A percentile compares a stretch with the other conserved stretches of the same genome.
Evolutionary conservation across 768 basidiomycete genomes (phyloP).

Genomic region (Leccinum sublutescens): DNA sequence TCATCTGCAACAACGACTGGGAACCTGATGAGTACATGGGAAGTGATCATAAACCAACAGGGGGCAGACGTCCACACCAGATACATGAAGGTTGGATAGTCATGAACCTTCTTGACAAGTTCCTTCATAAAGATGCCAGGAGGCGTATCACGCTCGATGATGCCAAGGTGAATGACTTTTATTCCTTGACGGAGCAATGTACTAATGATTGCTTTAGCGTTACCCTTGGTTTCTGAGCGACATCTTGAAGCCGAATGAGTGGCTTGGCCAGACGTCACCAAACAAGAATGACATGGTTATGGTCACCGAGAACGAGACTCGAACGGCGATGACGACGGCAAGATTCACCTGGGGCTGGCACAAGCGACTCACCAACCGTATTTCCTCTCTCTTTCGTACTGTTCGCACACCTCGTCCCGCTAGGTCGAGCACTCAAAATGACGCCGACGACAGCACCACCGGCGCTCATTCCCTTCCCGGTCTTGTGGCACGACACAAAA

Average conservation of each 20-base stretch:
- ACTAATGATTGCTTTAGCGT: conserved; percentile 37
- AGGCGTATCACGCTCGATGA: conserved; percentile 75
- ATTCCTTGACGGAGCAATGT: not conserved
- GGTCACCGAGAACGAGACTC: conserved; percentile 76
- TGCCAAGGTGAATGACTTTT: conserved; percentile 62
- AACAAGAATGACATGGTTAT: conserved; percentile 47
- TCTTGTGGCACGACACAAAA: conserved; percentile 27
- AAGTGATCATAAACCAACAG: conserved; percentile 59
- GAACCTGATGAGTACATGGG: conserved; percentile 69
- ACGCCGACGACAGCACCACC: conserved; percentile 24
- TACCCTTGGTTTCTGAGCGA: conserved; percentile 69
- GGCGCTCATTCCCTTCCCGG: conserved; percentile 34
- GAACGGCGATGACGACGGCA: conserved; percentile 65
- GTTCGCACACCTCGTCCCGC: conserved; percentile 32
- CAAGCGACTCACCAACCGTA: conserved; percentile 40
- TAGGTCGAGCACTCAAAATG: conserved; percentile 11
- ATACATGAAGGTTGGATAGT: conserved; percentile 58
- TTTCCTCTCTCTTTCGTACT: conserved; percentile 51
- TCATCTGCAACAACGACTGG: conserved; percentile 80
- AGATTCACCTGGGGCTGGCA: conserved; percentile 62
- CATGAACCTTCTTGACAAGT: conserved; percentile 65
- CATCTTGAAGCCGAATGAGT: conserved; percentile 60
- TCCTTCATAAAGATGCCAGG: conserved; percentile 78
- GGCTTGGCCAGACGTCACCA: conserved; percentile 66
- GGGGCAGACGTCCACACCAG: conserved; percentile 51